Base-by-base conservation (phyloP, 352 stramenopile species). In the Pythium phragmitis region DNA sequence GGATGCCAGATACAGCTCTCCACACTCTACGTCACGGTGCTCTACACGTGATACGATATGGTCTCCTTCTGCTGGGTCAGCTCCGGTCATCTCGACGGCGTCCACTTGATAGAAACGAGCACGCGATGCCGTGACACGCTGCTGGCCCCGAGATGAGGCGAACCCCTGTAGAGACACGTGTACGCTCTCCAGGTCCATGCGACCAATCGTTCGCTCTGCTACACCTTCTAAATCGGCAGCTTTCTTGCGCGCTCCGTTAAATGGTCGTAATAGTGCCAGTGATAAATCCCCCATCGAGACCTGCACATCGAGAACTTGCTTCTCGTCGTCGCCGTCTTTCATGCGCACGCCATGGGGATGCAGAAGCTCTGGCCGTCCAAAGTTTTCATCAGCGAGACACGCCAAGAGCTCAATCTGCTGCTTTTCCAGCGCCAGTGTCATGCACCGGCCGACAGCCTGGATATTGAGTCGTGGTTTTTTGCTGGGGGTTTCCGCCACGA, bases 301-400 rank as follows among this genome's bases (percentile, higher is more conserved):
- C 36, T 78, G 54, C 0, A 89, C 64, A 7, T 84, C 71, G 2
- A 74, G 65, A 3, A 76, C 46, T 69, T 78, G 70, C 33, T 79
- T 70, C 37, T 91, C 79, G 46, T 84, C 76, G 23, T 74, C 63
- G 33, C 58, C 56, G 3, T 68, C 47, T 56, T 62, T 39, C 6
- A 13, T 6, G 0, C 34, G 6, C 36, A 36, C 48, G 1, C 30
- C 28, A 9, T 26, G 16, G 19, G 57, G 45, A 2, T 39, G 34
- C 34, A 33, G 0, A 30, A 70, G 47, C 41, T 82, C 67, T 14
- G 59, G 46, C 11, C 63, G 64, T 16, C 59, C 68, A 59, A 90
- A 79, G 55, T 92, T 90, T 46, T 90, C 82, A 30, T 86, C 71
- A 2, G 82, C 41, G 41, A 92, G 70, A 23, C 83, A 85, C n/a